These are phyloP conservation scores for Fragosphaeria purpurea DNA, from an alignment of 2,329 filamentous ascomycete genomes.

Conservation along the genomic window DNA sequence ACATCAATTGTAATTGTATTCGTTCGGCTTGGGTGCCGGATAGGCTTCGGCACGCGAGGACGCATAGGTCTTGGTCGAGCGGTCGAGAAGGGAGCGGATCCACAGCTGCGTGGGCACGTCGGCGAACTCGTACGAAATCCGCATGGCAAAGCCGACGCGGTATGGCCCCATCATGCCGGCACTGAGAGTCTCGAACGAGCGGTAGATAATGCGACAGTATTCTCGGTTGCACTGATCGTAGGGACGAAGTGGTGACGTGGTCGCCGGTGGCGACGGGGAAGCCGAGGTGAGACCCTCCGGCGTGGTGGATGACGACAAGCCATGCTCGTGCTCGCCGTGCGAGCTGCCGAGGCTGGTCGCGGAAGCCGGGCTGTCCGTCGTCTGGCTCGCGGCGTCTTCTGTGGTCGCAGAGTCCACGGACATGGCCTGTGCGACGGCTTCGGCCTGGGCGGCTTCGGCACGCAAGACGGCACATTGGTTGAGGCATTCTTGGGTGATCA, in stretches of 20 bases:
- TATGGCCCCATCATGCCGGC: constrained; percentile 28
- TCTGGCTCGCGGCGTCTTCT: too few species aligned
- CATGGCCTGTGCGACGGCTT: too few species aligned
- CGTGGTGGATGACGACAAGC: neutral
- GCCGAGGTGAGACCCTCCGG: too few species aligned
- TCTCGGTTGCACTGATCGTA: constrained; percentile 18
- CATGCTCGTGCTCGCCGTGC: neutral
- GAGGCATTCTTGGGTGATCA: constrained; percentile 30
- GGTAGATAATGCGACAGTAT: constrained; percentile 24
- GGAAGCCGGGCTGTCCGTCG: too few species aligned
- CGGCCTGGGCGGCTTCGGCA: neutral
- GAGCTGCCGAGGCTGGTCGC: neutral
- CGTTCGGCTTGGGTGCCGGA: constrained; percentile 5
- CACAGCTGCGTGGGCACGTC: constrained; percentile 24
- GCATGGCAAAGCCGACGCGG: constrained; percentile 26
- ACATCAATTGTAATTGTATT: constrained; percentile 6
- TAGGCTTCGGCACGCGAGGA: constrained; percentile 16
- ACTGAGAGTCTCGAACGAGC: constrained; percentile 28
- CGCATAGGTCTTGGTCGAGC: constrained; percentile 24
- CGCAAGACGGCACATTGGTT: constrained; percentile 20
- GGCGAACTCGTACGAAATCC: constrained; percentile 30
- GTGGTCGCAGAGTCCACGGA: too few species aligned
- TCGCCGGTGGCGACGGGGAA: neutral
- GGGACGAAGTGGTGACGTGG: neutral
- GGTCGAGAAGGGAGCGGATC: constrained; percentile 22